Evolutionary conservation across 2,329 filamentous ascomycete genomes (phyloP), one percentile per base, ranked within the genome.

Genomic region (Monilinia vaccinii-corymbosi): DNA sequence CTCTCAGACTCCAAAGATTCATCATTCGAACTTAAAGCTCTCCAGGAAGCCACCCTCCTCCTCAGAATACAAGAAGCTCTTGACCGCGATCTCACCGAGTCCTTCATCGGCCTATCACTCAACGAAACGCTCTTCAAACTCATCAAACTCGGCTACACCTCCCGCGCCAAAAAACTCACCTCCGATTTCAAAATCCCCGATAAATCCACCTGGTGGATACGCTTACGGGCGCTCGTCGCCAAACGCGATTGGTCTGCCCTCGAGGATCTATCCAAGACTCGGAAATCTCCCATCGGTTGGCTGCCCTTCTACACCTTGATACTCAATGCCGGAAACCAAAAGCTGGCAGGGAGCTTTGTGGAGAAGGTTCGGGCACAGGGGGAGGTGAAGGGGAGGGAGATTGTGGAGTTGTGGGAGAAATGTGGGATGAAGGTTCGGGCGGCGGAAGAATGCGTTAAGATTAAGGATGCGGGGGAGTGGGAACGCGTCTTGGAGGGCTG

Each of bases 211-310:
- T 93, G 90, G 84, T 99, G 93, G 91, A 82, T 85, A 61, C 77
- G 91, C 63, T 79, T 99, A 32, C 85, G 93, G 67, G 94, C 92
- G 0, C 81, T 97, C 55, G 91, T 99, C 3, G 88, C 89, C 18
- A 91, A 91, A 72, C 82, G 94, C 59, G 89, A 96, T 71, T 99
- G 92, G 91, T 85, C 83, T 56, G 93, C 97, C 72, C 81, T 99
- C 61, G 92, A 97, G 72, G 92, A 97, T 67, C 82, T 91, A 67
- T 82, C 84, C 40, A 88, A 86, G 71, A 83, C 74, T 44, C 82
- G 89, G 70, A 96, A 92, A 74, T 94, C 88, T 61, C 90, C 93
- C 0, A 97, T 99, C 71, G 93, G 93, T 13, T 99, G 94, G 94
- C 91, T 67, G 85, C 91, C 93, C 0, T 99, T 96, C 75, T 97